phyloP scores from a whole-genome alignment of 2,329 filamentous ascomycete species.

The Colletotrichum liriopes region DNA sequence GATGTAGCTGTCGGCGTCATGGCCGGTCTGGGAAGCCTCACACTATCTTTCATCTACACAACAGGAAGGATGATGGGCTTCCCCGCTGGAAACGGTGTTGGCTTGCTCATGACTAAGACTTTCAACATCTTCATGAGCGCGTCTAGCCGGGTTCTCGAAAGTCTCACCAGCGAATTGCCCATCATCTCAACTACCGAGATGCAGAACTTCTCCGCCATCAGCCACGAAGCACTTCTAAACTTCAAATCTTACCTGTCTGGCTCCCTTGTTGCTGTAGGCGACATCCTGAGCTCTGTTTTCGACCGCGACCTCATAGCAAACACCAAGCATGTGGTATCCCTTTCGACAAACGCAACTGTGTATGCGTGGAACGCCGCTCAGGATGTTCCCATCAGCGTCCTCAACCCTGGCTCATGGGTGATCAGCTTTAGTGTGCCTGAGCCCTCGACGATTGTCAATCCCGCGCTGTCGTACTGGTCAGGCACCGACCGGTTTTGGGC shows the following conservation, averaged over 20 bases:
- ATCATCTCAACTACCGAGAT: conserved; percentile 73
- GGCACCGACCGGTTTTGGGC: conserved; percentile 77
- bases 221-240: conserved; percentile 77
- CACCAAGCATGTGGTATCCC: conserved; percentile 43
- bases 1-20: conserved; percentile 79
- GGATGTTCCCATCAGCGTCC: conserved; percentile 53
- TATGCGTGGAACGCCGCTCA: conserved; percentile 48
- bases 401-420: conserved; percentile 71
- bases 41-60: conserved; percentile 34
- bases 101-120: conserved; percentile 48
- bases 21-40: conserved; percentile 50
- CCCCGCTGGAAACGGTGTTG: conserved; percentile 34
- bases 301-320: conserved; percentile 59
- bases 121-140: conserved; percentile 61
- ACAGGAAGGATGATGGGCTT: conserved; percentile 42
- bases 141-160: conserved; percentile 64
- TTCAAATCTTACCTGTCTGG: conserved; percentile 69
- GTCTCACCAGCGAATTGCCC: conserved; percentile 66
- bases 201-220: conserved; percentile 83
- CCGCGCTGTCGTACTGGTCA: conserved; percentile 77
- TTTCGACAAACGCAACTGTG: conserved; percentile 43
- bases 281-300: conserved; percentile 60
- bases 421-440: conserved; percentile 68
- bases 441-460: conserved; percentile 60
- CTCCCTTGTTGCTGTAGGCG: conserved; percentile 57